Evolutionary conservation across 257 asterid genomes (phyloP).

Genomic region (Oldenlandia corymbosa): DNA sequence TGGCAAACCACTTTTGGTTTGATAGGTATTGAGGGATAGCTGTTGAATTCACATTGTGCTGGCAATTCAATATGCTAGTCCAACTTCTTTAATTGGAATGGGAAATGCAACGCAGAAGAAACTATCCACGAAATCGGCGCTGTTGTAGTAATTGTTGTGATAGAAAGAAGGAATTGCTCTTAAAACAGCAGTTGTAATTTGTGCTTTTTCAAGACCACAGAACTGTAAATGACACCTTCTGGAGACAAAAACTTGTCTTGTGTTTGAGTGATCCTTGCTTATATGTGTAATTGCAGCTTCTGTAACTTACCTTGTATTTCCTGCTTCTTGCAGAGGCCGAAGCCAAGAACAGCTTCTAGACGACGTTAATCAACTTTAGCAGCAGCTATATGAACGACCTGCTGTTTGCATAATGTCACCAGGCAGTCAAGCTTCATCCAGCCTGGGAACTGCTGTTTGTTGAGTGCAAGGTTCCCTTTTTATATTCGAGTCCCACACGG

Average conservation of each 20-base stretch:
- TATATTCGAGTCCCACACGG: conserved; percentile 1
- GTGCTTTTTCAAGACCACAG: too few species aligned
- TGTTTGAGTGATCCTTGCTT: background rate
- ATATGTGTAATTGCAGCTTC: background rate
- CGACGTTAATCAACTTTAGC: conserved; percentile 42
- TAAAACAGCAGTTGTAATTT: too few species aligned
- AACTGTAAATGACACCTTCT: background rate
- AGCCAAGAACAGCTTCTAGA: conserved; percentile 63
- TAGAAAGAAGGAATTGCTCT: background rate
- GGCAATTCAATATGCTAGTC: background rate
- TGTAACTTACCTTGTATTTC: background rate
- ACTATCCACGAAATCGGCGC: background rate
- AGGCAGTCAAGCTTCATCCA: conserved; percentile 8
- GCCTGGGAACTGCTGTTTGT: background rate
- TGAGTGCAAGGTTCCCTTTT: background rate
- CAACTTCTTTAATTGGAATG: background rate
- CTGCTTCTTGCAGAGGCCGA: conserved; percentile 52
- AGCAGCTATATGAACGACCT: background rate
- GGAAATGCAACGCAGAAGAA: background rate
- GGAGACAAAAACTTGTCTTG: background rate
- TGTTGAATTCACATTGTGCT: background rate
- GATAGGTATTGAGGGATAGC: background rate
- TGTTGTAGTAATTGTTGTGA: background rate
- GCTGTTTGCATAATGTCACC: background rate
- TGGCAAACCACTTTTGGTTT: background rate